Evolutionary conservation across 176 grass and related monocot genomes (phyloP).

Genomic region (Zoysia japonica): DNA sequence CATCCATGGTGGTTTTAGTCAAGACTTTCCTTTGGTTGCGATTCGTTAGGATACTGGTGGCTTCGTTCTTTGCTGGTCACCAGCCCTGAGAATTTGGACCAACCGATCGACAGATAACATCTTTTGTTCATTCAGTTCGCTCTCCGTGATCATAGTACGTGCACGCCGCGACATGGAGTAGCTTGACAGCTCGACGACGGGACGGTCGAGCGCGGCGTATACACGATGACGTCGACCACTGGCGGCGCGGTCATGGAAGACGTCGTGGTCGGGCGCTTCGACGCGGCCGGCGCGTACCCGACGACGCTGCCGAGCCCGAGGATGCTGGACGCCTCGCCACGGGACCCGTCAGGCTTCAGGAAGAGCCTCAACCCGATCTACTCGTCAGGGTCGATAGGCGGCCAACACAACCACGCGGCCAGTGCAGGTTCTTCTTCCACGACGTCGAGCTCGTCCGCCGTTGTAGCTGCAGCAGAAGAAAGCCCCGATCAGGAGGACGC

Average conservation of each 20-base stretch:
- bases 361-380: constrained; percentile 55
- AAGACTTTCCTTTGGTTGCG: too few relatives aligned
- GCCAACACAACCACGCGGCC: not conserved
- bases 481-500: not conserved
- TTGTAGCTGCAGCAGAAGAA: too few relatives aligned
- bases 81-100: not conserved
- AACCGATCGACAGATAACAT: too few relatives aligned
- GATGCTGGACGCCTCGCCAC: constrained; percentile 21
- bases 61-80: not conserved
- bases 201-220: too few relatives aligned
- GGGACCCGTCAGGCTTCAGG: constrained; percentile 42
- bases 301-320: constrained; percentile 48
- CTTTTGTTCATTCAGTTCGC: not conserved
- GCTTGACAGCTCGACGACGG: too few relatives aligned
- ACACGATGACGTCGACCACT: not conserved
- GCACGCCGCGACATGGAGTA: not conserved
- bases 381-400: not conserved
- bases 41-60: not conserved
- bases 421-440: not conserved
- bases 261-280: constrained; percentile 32
- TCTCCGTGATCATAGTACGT: not conserved
- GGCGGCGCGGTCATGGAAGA: constrained; percentile 28
- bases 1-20: not conserved
- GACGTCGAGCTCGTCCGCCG: not conserved
- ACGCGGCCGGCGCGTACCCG: constrained; percentile 41